phyloP scores from a whole-genome alignment of 2,329 filamentous ascomycete genomes.

The Coniochaeta sp. region DNA sequence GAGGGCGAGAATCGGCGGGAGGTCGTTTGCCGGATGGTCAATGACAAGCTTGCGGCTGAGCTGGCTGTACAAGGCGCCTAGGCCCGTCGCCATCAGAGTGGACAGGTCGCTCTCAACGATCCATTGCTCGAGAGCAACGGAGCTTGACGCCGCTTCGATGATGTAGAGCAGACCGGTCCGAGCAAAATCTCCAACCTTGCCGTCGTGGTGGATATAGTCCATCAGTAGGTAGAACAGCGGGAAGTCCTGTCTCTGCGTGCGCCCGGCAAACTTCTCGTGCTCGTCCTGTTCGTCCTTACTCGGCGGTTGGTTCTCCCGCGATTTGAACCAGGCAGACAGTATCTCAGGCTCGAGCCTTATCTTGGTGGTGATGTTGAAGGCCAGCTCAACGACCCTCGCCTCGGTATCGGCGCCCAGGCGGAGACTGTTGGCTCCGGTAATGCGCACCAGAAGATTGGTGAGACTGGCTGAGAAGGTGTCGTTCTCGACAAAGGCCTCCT shows the following conservation, averaged over 20 bases:
- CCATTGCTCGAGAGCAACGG: conserved; percentile 81
- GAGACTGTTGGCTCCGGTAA: conserved; percentile 65
- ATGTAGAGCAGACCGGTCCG: conserved; percentile 91
- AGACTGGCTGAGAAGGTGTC: conserved; percentile 77
- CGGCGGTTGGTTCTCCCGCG: conserved; percentile 30
- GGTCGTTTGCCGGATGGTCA: conserved; percentile 61
- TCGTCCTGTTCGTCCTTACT: conserved; percentile 41
- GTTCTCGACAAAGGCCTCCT: conserved; percentile 89
- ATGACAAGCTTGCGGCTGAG: conserved; percentile 74
- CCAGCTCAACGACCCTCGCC: conserved; percentile 79
- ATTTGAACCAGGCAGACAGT: conserved; percentile 84
- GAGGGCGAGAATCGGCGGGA: conserved; percentile 78
- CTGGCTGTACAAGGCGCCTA: conserved; percentile 68
- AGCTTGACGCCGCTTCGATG: conserved; percentile 85
- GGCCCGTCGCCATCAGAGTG: conserved; percentile 91
- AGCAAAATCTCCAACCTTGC: conserved; percentile 91
- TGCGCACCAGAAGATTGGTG: conserved; percentile 76
- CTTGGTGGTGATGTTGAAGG: conserved; percentile 95
- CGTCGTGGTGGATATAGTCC: conserved; percentile 94
- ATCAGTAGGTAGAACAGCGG: conserved; percentile 92
- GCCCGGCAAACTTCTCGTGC: conserved; percentile 75
- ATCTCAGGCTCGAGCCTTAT: conserved; percentile 85
- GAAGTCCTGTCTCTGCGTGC: conserved; percentile 86
- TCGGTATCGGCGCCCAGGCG: conserved; percentile 75
- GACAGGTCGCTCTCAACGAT: conserved; percentile 94